Base-by-base conservation (phyloP, 2,329 filamentous ascomycete species). In the Botryotinia calthae region DNA sequence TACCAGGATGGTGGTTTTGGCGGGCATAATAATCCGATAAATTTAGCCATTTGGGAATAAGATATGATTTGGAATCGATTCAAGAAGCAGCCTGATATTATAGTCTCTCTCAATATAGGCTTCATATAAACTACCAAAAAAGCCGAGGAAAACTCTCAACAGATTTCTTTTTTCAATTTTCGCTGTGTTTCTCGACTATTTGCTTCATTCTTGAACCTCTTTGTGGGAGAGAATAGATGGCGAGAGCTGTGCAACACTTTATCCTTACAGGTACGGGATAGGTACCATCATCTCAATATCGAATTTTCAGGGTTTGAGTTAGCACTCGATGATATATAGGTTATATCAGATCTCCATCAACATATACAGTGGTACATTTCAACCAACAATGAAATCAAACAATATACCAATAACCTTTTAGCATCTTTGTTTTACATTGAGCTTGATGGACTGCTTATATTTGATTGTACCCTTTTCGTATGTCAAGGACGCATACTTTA, bases 341-440 rank as follows among this genome's bases (percentile, higher is more conserved):
- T 64, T 18, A 64, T 64, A 64, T 10, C 22, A 64, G 37, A 40
- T 22, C 34, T 64, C 9, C 42, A 28, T 44, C 34, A 64, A 64
- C 28, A 64, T 31, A 22, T 64, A 1, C 34, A n/a, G 14, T 64
- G 34, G 37, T 12, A 64, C 2, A 25, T 25, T 10, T 64, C 62
- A 20, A 22, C 8, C 18, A 64, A 64, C 22, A 18, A 64, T 9
- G 34, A 64, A 18, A 28, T 64, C 0, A 10, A 64, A 28, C 12
- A 64, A 28, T 64, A 22, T 46, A 22, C 34, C 9, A 10, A 64
- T n/a, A 64, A 20, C 18, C 37, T 64, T 46, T 22, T 64, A 64
- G 37, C 42, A n/a, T 64, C 22, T 42, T 64, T 64, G 12, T 64
- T 64, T 64, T 64, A 64, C 8, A 64, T 64, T 8, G 61, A 64